Conservation (phyloP, 768 basidiomycete genomes). For the Trichaptum fuscoviolaceum region DNA sequence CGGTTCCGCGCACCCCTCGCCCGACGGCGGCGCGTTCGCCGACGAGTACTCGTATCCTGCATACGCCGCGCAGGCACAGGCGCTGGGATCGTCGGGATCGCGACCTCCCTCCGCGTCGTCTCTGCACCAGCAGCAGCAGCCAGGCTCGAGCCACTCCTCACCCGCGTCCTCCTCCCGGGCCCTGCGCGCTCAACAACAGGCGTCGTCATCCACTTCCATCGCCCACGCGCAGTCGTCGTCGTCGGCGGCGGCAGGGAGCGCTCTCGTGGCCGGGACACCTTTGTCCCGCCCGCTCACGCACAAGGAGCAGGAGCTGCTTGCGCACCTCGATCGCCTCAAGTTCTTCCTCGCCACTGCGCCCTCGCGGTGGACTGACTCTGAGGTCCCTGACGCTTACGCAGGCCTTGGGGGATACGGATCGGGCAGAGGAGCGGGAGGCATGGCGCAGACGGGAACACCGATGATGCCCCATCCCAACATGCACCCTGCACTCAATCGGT, state of each 20-base stretch:
- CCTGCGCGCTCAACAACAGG: neutral
- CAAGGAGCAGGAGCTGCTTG: conserved; percentile 63
- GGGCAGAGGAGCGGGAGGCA: neutral
- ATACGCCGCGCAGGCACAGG: neutral
- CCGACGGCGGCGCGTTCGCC: neutral
- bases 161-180: neutral
- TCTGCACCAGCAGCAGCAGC: neutral
- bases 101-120: neutral
- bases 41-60: neutral
- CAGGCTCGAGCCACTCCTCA: neutral
- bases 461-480: conserved; percentile 33
- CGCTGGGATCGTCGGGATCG: neutral
- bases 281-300: conserved; percentile 48
- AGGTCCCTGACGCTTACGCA: neutral
- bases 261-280: neutral
- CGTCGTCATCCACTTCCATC: neutral
- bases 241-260: neutral
- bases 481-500: conserved; percentile 80
- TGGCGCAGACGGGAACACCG: conserved; percentile 1
- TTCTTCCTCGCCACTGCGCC: conserved; percentile 86
- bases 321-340: conserved; percentile 79
- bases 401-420: neutral
- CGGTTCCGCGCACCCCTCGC: conserved; percentile 23
- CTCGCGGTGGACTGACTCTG: conserved; percentile 54
- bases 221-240: neutral